phyloP scores from a whole-genome alignment of 129 eudicot species.

The Dittrichia graveolens region DNA sequence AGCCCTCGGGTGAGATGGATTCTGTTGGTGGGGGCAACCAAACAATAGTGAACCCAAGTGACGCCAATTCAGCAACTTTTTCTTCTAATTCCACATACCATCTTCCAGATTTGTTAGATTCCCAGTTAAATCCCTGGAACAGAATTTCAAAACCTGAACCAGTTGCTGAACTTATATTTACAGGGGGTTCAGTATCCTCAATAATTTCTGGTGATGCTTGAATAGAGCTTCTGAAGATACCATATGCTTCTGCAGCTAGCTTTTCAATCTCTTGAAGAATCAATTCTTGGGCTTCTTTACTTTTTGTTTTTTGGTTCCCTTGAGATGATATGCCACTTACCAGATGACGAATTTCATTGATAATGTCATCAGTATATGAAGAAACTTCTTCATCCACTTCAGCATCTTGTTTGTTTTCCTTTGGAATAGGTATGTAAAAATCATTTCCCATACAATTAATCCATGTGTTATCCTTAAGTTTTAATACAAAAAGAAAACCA shows the following conservation, averaged over 20 bases:
- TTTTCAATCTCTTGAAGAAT: conserved; percentile 96
- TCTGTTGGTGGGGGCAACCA: conserved; percentile 99
- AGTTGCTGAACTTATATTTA: conserved; percentile 68
- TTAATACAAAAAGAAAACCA: conserved; percentile 84
- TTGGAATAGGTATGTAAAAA: conserved; percentile 66
- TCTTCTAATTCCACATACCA: conserved; percentile 83
- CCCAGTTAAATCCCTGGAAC: conserved; percentile 98
- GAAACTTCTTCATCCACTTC: conserved; percentile 34
- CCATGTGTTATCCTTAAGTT: conserved; percentile 73
- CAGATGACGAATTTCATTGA: conserved; percentile 75
- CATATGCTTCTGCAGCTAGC: conserved; percentile 95
- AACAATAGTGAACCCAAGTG: conserved; percentile 76
- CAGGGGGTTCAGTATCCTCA: conserved; percentile 43
- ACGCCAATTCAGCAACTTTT: conserved; percentile 64
- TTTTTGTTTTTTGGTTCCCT: conserved; percentile 58
- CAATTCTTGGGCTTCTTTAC: conserved; percentile 65
- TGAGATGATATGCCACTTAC: conserved; percentile 79
- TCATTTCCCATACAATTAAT: conserved; percentile 71
- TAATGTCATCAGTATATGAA: conserved; percentile 67
- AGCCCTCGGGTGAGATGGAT: conserved; percentile 95
- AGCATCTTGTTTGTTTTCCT: conserved; percentile 26
- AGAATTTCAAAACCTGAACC: conserved; percentile 85
- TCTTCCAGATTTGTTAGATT: conserved; percentile 85
- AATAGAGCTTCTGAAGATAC: conserved; percentile 75
- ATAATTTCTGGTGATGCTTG: conserved; percentile 43